Percentiles rank a stretch among this genome's conserved stretches.
These are phyloP conservation scores for Ogataea paradorogensis DNA, from an alignment of 805 yeast genomes.

Conservation along the genomic window DNA sequence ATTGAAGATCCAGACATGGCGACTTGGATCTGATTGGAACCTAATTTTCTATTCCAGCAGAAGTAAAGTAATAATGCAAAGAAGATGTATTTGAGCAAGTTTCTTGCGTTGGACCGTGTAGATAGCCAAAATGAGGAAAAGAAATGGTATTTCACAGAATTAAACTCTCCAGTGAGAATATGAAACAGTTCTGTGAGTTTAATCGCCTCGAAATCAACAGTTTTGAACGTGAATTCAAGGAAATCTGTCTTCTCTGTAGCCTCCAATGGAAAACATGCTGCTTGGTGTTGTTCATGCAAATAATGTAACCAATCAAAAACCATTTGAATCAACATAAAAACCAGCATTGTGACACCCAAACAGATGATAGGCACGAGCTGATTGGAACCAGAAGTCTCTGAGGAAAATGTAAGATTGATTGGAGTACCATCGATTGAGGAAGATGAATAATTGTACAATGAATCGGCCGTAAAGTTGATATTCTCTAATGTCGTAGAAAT, in stretches of 20 bases:
- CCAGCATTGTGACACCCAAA: neutral
- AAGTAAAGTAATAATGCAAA: constrained; percentile 1
- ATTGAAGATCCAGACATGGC: neutral
- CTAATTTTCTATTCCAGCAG: neutral
- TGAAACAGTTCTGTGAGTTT: constrained; percentile 5
- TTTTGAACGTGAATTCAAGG: constrained; percentile 9
- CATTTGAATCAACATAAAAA: constrained; percentile 7
- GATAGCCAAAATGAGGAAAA: constrained; percentile 18
- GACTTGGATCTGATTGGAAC: neutral
- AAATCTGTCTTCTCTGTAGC: constrained; percentile 10
- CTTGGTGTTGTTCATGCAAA: constrained; percentile 15
- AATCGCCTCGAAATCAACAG: constrained; percentile 17
- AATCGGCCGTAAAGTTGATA: neutral
- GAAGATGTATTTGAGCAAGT: constrained; percentile 3
- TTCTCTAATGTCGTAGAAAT: constrained; percentile 1
- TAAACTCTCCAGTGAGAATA: neutral
- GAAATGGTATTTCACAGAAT: constrained; percentile 3
- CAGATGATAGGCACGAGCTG: neutral
- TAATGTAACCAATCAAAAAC: constrained; percentile 18
- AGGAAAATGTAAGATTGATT: neutral
- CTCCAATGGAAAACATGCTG: constrained; percentile 1
- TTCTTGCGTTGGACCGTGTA: constrained; percentile 12
- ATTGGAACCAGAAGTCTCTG: neutral
- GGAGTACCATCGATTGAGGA: neutral
- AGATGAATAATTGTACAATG: neutral